Base-by-base conservation (phyloP, 75 land plant species). In the Pseudotsuga menziesii region DNA sequence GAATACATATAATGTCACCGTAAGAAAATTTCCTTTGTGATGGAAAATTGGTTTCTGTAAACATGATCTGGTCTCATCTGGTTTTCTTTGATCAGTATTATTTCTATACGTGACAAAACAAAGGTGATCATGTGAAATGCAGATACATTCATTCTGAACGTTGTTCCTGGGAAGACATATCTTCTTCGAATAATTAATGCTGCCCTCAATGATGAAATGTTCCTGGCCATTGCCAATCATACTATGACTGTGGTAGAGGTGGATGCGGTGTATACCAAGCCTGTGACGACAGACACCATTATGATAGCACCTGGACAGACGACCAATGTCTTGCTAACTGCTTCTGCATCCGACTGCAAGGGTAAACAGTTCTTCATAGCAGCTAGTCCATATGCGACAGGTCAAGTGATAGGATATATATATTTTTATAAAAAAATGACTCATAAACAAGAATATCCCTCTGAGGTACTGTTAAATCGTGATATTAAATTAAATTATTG, bases 181-280 rank as follows among this genome's bases (percentile, higher is more conserved):
- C 81, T 91, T 25, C 90, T 91, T 39, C 80, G 90, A 0, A 69
- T 91, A 36, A 78, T 88, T 77, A 88, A 88, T 69, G 90, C 84
- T 69, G 90, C 88, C 57, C 79, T 91, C 79, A 86, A 88, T 56
- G 82, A 83, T 26, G 93, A 88, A 76, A 80, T 88, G 61, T 88
- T 85, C 75, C 86, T 91, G 81, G 57, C 81, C 62, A 80, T 91
- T 8, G 93, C 87, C 54, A 82, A 86, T 83, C 90, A 84, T 76
- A 77, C 79, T 57, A 60, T 87, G 72, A 88, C 89, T 5, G 83
- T 85, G 13, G 87, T 85, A 0, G 86, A 85, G 57, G 80, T 78
- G 27, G 86, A 85, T 58, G 86, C 86, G 5, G 83, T 81, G 27
- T 86, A 86, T 77, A 77, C 79, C 2, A 84, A 89, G 57, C 90